Evolutionary conservation across 805 yeast species (phyloP), one percentile per base, ranked within the genome.

Genomic region (baker's yeast (Saccharomyces cerevisiae)): DNA sequence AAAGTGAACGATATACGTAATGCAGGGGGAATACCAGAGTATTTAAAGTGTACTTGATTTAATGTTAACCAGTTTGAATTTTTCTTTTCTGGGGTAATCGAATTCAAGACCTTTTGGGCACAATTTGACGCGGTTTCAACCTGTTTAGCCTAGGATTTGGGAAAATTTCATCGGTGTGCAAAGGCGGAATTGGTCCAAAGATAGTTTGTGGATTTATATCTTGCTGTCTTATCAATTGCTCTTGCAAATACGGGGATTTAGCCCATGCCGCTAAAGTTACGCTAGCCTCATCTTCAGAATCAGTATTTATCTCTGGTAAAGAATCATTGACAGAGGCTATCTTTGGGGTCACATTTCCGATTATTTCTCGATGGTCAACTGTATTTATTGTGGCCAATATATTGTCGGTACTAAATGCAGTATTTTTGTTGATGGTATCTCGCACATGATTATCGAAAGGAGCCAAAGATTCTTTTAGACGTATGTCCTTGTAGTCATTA

Each of bases 141-240:
- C 79, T 75, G n/a, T 82, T 73, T 2, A 77, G 67, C 51, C 77
- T 72, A n/a, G 58, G 59, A 41, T 57, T 62, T 32, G 75, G 78
- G 64, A 87, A 88, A 3, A 87, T 80, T 57, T 83, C 89, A 52
- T 82, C 88, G 72, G 85, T 81, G 51, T 82, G 79, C 55, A 87
- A 71, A 1, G 83, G 83, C 0, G 87, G 85, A 31, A 86, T 79
- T 6, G 87, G 84, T 0, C 96, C 96, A 71, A 89, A 88, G 1
- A 89, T 79, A 21, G 75, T 66, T 57, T 76, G 81, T 0, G 94
- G 91, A 62, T 89, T 84, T 56, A 84, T 71, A 29, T 65, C 66
- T 63, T 82, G 85, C 55, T 76, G 79, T 24, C 69, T 63, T 26
- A 69, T 57, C 41, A 83, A 69, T 36, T 76, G 71, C 30, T 73